Base-by-base conservation (phyloP, 2,329 filamentous ascomycete species). In the Fusarium sacchari region DNA sequence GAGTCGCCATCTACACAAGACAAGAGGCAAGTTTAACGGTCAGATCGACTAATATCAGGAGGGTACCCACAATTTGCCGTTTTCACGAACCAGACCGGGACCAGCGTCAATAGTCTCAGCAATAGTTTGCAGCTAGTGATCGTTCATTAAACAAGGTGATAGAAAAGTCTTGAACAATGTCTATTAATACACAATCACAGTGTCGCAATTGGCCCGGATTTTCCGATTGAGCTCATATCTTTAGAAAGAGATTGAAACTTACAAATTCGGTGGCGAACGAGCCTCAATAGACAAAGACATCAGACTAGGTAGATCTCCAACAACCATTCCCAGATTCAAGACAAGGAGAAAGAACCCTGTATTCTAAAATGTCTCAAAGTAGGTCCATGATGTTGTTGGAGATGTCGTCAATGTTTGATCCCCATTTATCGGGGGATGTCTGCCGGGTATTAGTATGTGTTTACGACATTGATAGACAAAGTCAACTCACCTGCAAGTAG, bases 381-480 rank as follows among this genome's bases (percentile, higher is more conserved):
- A 49, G 11, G 20, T 49, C 46, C 5, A 49, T 13, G 3, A 49
- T 49, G 11, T 49, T 49, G 28, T 32, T 49, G 1, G 28, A 32
- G 15, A 49, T 49, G 7, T 49, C 46, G 15, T n/a, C 15, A 32
- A 49, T 49, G 28, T 32, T 32, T 18, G 28, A 49, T 13, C 46
- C 28, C 46, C 46, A 49, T 1, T 32, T 49, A 5, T 49, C 22
- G 1, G 28, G 28, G 11, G 46, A 49, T 9, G 43, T 44, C 43
- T 44, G 17, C 17, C 12, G 12, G 7, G 18, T 6, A 14, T 44
- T 26, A 26, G 43, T 5, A 8, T 14, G 12, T 14, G 13, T 20
- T 1, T 0, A 20, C 26, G 5, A 14, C 2, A 7, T 20, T 10
- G 12, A 26, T 0, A 5, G 17, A 10, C 1, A 6, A 10, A 44